Percentiles rank a stretch among this genome's conserved stretches.
These are phyloP conservation scores for Neurospora sp. DNA, from an alignment of 495 filamentous ascomycete species.

Conservation along the genomic window DNA sequence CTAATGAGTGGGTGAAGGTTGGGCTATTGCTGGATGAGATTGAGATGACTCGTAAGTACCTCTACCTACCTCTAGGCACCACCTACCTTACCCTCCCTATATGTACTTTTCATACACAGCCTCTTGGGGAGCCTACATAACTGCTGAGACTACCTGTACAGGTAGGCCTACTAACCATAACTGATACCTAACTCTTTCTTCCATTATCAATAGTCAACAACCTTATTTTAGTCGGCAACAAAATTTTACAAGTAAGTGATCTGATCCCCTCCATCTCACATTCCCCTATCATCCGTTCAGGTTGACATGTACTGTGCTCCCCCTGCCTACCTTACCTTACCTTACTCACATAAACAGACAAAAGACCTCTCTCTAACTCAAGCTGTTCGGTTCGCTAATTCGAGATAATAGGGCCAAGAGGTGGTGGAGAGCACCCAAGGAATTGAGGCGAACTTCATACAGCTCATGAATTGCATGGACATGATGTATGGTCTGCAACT, in stretches of 20 bases:
- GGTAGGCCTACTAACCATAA: neutral
- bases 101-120: neutral
- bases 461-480: neutral
- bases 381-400: neutral
- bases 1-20: neutral
- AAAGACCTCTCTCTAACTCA: neutral
- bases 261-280: neutral
- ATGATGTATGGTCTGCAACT: neutral
- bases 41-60: neutral
- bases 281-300: neutral
- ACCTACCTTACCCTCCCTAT: neutral
- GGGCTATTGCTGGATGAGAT: neutral
- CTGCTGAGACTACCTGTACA: neutral
- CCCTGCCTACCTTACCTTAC: neutral
- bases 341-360: neutral
- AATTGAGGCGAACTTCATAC: neutral
- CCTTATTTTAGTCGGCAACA: neutral
- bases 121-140: neutral
- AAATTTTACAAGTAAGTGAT: neutral
- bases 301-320: neutral
- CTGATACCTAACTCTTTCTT: neutral
- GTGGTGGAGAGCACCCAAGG: neutral
- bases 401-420: neutral
- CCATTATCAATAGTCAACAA: neutral
- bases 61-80: neutral